Evolutionary conservation across 2,329 filamentous ascomycete species (phyloP).

Genomic region (Fusarium floridanum): DNA sequence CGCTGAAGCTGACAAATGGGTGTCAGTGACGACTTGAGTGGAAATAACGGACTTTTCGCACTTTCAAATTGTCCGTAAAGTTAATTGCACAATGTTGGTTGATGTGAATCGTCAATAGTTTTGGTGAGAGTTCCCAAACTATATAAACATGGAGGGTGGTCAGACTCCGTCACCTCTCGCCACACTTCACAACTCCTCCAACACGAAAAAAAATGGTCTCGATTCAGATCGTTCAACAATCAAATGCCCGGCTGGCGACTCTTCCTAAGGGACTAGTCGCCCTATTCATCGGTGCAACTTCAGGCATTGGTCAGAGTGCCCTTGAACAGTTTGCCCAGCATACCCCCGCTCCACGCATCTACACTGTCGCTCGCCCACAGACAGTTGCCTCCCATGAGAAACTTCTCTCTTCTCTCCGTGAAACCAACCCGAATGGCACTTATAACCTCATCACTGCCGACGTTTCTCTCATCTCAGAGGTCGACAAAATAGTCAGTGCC

Average conservation of each 20-base stretch:
- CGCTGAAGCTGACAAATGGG: constrained; percentile 1
- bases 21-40: background rate
- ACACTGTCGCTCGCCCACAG: constrained; percentile 15
- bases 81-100: background rate
- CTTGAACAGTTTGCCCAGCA: constrained; percentile 22
- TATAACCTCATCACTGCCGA: constrained; percentile 12
- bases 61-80: background rate
- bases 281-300: constrained; percentile 30
- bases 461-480: background rate
- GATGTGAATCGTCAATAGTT: background rate
- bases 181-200: background rate
- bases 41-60: background rate
- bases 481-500: background rate
- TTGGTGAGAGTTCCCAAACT: background rate
- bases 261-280: background rate
- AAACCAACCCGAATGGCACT: background rate
- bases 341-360: constrained; percentile 26
- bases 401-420: background rate
- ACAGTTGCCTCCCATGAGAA: background rate
- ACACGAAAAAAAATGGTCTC: background rate
- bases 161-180: background rate
- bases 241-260: background rate
- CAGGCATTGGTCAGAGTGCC: constrained; percentile 32
- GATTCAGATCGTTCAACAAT: background rate
- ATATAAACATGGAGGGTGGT: background rate